Percentiles rank a stretch among this genome's conserved stretches.
These are phyloP conservation scores for Candida sanyaensis DNA, from an alignment of 1,139 yeast genomes.

Conservation along the genomic window DNA sequence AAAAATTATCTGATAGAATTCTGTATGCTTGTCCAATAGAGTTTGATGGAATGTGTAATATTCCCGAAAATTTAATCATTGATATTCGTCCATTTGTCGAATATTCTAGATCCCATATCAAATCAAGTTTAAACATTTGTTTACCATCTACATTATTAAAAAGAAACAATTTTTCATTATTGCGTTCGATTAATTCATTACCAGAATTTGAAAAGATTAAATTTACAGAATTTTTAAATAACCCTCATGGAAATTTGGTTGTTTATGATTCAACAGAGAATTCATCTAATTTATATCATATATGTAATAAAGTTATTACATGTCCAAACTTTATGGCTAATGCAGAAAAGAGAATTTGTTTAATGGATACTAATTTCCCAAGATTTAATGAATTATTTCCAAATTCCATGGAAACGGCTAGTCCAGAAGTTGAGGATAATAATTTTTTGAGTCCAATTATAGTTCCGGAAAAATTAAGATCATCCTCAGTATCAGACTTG, in stretches of 20 bases:
- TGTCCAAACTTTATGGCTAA: slow-evolving; percentile 6
- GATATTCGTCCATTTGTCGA: slow-evolving; percentile 77
- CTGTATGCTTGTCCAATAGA: background rate
- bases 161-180: slow-evolving; percentile 61
- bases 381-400: slow-evolving; percentile 16
- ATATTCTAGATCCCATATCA: slow-evolving; percentile 51
- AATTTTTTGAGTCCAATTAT: slow-evolving; percentile 15
- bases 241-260: slow-evolving; percentile 10
- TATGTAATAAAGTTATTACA: slow-evolving; percentile 51
- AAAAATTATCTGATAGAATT: slow-evolving; percentile 11
- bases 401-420: slow-evolving; percentile 11
- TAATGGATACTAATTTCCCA: slow-evolving; percentile 16
- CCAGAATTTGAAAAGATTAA: slow-evolving; percentile 42
- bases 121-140: slow-evolving; percentile 66
- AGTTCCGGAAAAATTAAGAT: slow-evolving; percentile 12
- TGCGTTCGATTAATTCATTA: slow-evolving; percentile 59
- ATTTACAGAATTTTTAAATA: slow-evolving; percentile 17
- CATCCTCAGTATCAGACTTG: slow-evolving; percentile 13
- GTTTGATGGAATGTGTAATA: background rate
- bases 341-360: slow-evolving; percentile 12
- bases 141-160: slow-evolving; percentile 77
- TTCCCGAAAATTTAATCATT: slow-evolving; percentile 38
- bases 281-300: slow-evolving; percentile 43
- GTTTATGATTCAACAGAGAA: slow-evolving; percentile 34
- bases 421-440: slow-evolving; percentile 3